phyloP scores from a whole-genome alignment of 192 early-diverging fungal species.

The Podila epigama region DNA sequence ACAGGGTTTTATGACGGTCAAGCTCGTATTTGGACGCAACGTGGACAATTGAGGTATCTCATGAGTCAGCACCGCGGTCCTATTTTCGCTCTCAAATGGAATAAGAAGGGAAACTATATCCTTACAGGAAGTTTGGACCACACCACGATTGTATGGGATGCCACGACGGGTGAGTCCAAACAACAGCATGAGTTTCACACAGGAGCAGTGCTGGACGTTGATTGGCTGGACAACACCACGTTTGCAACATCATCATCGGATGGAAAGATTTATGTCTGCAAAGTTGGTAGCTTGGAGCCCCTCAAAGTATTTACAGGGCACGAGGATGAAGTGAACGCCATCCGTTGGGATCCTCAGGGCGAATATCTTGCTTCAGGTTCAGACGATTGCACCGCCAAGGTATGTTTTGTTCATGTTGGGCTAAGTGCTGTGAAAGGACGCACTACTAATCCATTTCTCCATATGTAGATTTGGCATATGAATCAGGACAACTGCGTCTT shows the following conservation, averaged over 20 bases:
- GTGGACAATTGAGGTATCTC: slow-evolving; percentile 50
- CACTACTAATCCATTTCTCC: background rate
- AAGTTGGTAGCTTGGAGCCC: slow-evolving; percentile 71
- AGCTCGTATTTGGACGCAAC: slow-evolving; percentile 82
- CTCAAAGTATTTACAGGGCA: slow-evolving; percentile 81
- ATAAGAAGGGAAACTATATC: slow-evolving; percentile 76
- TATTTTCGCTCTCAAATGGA: slow-evolving; percentile 89
- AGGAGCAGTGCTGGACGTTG: slow-evolving; percentile 81
- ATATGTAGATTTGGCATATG: slow-evolving; percentile 67
- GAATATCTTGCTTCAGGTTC: slow-evolving; percentile 77
- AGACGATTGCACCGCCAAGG: slow-evolving; percentile 79
- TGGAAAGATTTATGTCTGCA: slow-evolving; percentile 81
- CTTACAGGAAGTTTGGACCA: slow-evolving; percentile 82
- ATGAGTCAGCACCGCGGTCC: slow-evolving; percentile 76
- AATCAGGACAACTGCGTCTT: slow-evolving; percentile 62
- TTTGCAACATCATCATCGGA: slow-evolving; percentile 92
- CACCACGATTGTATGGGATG: slow-evolving; percentile 88
- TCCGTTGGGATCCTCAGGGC: slow-evolving; percentile 76
- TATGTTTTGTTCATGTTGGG: slow-evolving; percentile 6
- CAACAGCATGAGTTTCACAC: slow-evolving; percentile 69
- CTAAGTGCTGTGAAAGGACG: background rate
- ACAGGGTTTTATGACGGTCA: slow-evolving; percentile 88
- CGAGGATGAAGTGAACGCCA: slow-evolving; percentile 79
- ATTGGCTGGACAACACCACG: slow-evolving; percentile 92
- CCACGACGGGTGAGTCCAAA: slow-evolving; percentile 70